Evolutionary conservation across 2,329 filamentous ascomycete species (phyloP), one percentile per base, ranked within the genome.

Genomic region (Lecanicillium sp.): DNA sequence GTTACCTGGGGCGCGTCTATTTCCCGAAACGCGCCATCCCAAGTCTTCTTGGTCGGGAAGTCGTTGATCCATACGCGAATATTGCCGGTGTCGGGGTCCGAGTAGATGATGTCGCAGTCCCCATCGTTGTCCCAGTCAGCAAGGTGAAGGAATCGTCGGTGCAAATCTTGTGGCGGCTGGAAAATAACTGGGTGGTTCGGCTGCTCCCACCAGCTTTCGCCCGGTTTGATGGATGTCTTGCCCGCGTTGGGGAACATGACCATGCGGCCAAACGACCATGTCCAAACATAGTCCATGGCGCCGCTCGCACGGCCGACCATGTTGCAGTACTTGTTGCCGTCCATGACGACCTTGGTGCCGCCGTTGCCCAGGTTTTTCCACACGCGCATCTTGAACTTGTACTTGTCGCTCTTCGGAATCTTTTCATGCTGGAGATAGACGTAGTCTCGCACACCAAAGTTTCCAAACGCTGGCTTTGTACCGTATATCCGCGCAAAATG

Each of bases 101-200:
- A 56, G 44, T 49, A 58, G 26, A 67, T 53, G 35, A 67, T 59
- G 36, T 69, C 66, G 41, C 59, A 62, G 2, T 52, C 44, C 0
- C 66, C 65, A 51, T 68, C 65, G 10, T 60, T 62, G 40, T 70
- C 59, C 62, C 62, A 68, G 50, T 69, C 66, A 2, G 54, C 57
- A 6, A 68, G 51, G 36, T 67, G 60, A 4, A 69, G 41, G 35
- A 58, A 58, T 6, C 59, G 55, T 4, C 63, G 57, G 44, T 63
- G 51, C 46, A 54, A 23, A 8, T 29, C 30, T 7, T 14, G 27
- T 8, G 27, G 27, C 14, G 27, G 27, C 14, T 29, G 7, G 8
- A 8, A 29, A 29, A 29, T 29, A 29, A 14, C 14, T 7, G n/a
- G n/a, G n/a, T n/a, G n/a, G n/a, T n/a, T n/a, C n/a, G n/a, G n/a